Evolutionary conservation across 768 basidiomycete genomes (phyloP).

Genomic region (Dioszegia crocea): DNA sequence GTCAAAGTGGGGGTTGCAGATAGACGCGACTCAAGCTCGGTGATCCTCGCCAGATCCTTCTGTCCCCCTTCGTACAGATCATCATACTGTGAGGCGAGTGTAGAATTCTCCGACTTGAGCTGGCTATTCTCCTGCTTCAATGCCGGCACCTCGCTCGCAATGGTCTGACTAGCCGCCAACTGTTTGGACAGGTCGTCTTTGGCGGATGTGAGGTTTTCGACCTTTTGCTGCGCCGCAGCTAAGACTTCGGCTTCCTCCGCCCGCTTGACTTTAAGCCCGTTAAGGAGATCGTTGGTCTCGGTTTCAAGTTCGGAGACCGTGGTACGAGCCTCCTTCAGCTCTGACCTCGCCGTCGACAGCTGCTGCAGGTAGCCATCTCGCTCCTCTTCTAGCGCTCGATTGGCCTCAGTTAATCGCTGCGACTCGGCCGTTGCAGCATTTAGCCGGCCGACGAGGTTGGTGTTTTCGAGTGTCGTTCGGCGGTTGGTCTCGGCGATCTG

Average conservation of each 20-base stretch:
- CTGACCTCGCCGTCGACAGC: background rate
- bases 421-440: no score
- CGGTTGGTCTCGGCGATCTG: background rate
- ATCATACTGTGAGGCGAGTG: no score
- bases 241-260: background rate
- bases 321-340: background rate
- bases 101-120: no score
- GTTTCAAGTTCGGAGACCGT: background rate
- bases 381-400: background rate
- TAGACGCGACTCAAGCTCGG: no score
- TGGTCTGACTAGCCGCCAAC: background rate
- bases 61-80: no score
- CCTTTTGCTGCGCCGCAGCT: background rate
- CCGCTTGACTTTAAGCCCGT: background rate
- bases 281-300: background rate
- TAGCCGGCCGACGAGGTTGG: no score
- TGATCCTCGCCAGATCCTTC: no score
- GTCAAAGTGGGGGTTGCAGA: no score
- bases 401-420: no score
- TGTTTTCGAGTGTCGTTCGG: no score
- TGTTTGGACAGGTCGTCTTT: background rate
- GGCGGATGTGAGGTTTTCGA: background rate
- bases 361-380: background rate
- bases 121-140: no score
- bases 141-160: background rate